Conservation (phyloP, 331 rosid species). For the Cucumis variabilis region DNA sequence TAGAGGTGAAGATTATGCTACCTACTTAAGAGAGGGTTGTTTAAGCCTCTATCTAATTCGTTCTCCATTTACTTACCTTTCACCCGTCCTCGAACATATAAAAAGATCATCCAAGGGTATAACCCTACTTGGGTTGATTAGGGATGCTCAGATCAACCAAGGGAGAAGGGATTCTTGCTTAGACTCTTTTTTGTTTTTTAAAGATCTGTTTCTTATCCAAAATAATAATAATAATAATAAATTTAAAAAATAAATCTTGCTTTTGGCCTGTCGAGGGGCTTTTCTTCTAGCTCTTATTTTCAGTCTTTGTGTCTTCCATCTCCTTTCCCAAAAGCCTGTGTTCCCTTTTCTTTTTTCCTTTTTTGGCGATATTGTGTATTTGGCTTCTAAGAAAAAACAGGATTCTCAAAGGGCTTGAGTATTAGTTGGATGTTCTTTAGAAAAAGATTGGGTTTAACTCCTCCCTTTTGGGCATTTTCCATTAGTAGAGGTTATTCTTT, state of each 20-base stretch:
- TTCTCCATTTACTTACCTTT: background rate
- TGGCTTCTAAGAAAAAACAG: background rate
- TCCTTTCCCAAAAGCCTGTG: too few relatives aligned
- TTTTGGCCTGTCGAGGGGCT: background rate
- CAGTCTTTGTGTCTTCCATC: too few relatives aligned
- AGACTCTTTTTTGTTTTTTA: background rate
- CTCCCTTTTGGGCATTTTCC: background rate
- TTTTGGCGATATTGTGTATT: background rate
- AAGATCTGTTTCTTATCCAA: background rate
- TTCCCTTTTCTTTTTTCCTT: too few relatives aligned
- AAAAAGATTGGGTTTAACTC: background rate
- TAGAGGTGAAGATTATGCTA: background rate
- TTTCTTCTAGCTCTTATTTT: too few relatives aligned
- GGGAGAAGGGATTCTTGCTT: background rate
- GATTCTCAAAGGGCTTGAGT: background rate
- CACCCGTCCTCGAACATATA: background rate
- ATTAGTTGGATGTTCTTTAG: background rate
- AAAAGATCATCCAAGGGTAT: background rate
- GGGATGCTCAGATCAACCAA: background rate
- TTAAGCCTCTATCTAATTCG: background rate
- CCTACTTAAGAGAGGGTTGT: background rate
- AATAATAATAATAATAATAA: too few relatives aligned
- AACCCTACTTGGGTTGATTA: background rate
- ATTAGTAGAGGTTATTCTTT: background rate
- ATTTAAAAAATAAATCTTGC: too few relatives aligned